These are phyloP conservation scores for Suillus variegatus DNA, from an alignment of 768 basidiomycete species.

Conservation along the genomic window DNA sequence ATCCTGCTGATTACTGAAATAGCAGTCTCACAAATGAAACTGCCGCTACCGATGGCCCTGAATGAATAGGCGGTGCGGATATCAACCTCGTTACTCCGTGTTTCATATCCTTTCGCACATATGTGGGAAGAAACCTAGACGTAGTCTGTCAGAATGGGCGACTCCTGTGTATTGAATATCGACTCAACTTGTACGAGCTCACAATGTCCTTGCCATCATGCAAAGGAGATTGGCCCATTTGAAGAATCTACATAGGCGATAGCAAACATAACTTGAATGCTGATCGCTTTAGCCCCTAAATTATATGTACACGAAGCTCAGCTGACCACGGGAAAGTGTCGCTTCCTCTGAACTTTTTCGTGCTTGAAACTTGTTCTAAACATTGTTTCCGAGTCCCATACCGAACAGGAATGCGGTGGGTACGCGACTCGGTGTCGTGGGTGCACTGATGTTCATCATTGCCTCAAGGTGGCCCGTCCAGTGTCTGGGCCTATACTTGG, in stretches of 20 bases:
- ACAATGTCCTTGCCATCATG: neutral
- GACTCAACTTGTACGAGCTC: neutral
- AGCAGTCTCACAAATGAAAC: too few species aligned
- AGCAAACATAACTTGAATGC: neutral
- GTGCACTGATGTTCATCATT: neutral
- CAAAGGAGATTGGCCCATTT: neutral
- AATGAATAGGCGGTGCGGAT: neutral
- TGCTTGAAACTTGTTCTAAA: neutral
- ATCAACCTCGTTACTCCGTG: neutral
- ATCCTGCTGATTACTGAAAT: neutral
- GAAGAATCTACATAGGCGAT: neutral
- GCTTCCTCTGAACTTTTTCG: neutral
- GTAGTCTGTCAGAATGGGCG: neutral
- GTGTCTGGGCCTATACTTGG: neutral
- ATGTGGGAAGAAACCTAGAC: neutral
- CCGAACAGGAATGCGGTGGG: neutral
- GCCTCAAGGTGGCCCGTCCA: neutral
- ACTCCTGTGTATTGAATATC: neutral
- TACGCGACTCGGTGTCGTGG: neutral
- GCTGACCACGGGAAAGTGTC: neutral
- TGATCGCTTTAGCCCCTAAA: neutral
- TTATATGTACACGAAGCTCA: neutral
- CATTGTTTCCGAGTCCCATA: neutral
- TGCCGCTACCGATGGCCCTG: neutral
- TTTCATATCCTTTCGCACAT: neutral